These are phyloP conservation scores for Avena sativa DNA, from an alignment of 176 grass and related monocot genomes.

Conservation along the genomic window DNA sequence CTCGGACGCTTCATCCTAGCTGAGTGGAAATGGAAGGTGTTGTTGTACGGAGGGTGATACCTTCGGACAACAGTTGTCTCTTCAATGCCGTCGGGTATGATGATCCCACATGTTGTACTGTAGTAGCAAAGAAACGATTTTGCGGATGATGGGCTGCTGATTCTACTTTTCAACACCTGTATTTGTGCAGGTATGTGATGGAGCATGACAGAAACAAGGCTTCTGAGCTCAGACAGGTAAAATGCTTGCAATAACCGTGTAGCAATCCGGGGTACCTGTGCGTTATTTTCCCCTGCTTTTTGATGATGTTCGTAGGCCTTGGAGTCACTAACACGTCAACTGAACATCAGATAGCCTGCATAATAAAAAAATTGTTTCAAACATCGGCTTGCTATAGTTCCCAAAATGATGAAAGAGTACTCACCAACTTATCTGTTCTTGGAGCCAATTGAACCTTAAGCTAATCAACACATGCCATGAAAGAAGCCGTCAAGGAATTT, in stretches of 20 bases:
- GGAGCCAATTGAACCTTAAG: constrained; percentile 10
- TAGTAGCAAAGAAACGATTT: not conserved
- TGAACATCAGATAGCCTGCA: not conserved
- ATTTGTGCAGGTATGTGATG: constrained; percentile 75
- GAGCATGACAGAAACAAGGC: constrained; percentile 77
- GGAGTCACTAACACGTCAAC: not conserved
- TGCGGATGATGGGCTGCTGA: not conserved
- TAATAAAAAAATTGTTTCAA: not conserved
- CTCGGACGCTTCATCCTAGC: constrained; percentile 38
- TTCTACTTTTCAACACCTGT: not conserved
- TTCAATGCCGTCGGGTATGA: constrained; percentile 93
- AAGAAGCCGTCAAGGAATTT: constrained; percentile 11
- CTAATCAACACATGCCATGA: constrained; percentile 15
- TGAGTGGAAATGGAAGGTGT: constrained; percentile 71
- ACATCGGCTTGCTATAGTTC: not conserved
- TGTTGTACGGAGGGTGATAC: constrained; percentile 87
- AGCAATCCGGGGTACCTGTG: not conserved
- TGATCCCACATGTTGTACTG: constrained; percentile 25
- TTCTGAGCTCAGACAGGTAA: constrained; percentile 86
- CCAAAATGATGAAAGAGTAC: constrained; percentile 16
- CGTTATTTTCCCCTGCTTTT: not conserved
- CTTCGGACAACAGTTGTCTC: constrained; percentile 96
- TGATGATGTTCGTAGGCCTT: not conserved
- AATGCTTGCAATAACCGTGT: constrained; percentile 11
- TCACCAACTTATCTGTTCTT: not conserved